A percentile compares a stretch with the other conserved stretches of the same genome.
These are phyloP conservation scores for Tylopilus vinaceipallidus DNA, from an alignment of 768 basidiomycete genomes.

Conservation along the genomic window DNA sequence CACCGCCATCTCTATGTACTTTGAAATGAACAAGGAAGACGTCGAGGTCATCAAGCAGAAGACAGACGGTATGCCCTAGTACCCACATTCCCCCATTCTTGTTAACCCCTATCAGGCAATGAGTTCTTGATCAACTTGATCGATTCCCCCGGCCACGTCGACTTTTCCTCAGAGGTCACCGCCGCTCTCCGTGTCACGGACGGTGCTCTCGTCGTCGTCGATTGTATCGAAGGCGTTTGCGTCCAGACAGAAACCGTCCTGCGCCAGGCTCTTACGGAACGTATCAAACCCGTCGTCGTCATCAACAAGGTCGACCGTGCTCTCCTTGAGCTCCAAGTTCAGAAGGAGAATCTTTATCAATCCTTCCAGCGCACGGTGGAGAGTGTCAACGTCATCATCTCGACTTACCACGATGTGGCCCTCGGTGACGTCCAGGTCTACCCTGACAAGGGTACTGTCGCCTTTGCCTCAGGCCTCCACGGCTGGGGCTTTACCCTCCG, in stretches of 20 bases:
- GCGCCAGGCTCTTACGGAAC: constrained; percentile 94
- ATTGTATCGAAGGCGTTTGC: constrained; percentile 99
- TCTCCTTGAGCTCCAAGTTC: constrained; percentile 94
- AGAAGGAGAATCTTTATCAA: constrained; percentile 96
- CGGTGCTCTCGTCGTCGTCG: constrained; percentile 98
- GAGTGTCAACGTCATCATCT: constrained; percentile 96
- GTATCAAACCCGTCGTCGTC: constrained; percentile 98
- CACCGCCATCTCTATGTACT: constrained; percentile 99
- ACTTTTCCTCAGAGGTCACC: constrained; percentile 99
- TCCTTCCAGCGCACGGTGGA: constrained; percentile 98
- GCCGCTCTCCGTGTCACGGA: constrained; percentile 99
- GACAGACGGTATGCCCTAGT: constrained; percentile 65
- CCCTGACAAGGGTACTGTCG: constrained; percentile 97
- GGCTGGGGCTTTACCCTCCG: constrained; percentile 99
- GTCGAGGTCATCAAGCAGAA: constrained; percentile 86
- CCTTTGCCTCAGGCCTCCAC: constrained; percentile 98
- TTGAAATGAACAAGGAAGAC: constrained; percentile 91
- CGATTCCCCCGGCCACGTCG: constrained; percentile 99
- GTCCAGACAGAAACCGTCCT: constrained; percentile 99
- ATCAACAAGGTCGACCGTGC: constrained; percentile 99
- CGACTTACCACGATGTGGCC: constrained; percentile 90
- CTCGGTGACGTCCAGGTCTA: constrained; percentile 99
- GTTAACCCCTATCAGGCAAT: constrained; percentile 48
- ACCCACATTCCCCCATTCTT: neutral
- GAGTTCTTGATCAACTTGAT: constrained; percentile 99